A percentile compares a stretch with the other conserved stretches of the same genome.
Evolutionary conservation across 2,329 filamentous ascomycete genomes (phyloP).

Genomic region (Pestalotiopsis sp.): DNA sequence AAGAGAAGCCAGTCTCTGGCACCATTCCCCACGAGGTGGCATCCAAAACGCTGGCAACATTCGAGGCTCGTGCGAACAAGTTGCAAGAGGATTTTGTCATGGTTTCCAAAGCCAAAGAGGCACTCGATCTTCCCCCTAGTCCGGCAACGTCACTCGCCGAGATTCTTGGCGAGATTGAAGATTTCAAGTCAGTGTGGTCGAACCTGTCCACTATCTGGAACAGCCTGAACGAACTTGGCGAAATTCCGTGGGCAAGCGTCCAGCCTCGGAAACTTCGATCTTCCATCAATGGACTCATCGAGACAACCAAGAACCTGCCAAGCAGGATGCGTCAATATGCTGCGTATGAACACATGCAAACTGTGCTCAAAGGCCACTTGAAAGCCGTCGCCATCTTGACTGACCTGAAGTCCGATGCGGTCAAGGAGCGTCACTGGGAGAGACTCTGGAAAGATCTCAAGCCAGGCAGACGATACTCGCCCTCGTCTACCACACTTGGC

Average conservation of each 20-base stretch:
- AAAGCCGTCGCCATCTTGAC: conserved; percentile 88
- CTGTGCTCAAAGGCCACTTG: conserved; percentile 81
- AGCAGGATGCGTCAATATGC: conserved; percentile 99
- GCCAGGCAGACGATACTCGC: conserved; percentile 90
- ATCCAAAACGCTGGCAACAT: conserved; percentile 77
- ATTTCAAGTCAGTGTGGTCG: conserved; percentile 99
- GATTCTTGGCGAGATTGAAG: conserved; percentile 92
- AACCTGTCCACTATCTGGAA: conserved; percentile 95
- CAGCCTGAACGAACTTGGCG: conserved; percentile 89
- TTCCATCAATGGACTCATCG: conserved; percentile 88
- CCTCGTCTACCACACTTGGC: conserved; percentile 92
- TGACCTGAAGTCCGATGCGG: conserved; percentile 94
- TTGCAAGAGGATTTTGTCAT: conserved; percentile 88
- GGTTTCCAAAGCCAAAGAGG: conserved; percentile 96
- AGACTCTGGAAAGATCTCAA: conserved; percentile 97
- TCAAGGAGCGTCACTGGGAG: conserved; percentile 94
- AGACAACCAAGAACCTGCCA: conserved; percentile 99
- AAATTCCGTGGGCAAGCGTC: conserved; percentile 92
- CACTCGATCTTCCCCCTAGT: conserved; percentile 82
- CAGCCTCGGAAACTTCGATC: conserved; percentile 91
- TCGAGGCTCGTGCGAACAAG: conserved; percentile 82
- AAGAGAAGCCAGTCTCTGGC: conserved; percentile 95
- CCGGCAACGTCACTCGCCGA: conserved; percentile 80
- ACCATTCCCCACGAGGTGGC: conserved; percentile 90
- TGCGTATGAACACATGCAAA: conserved; percentile 98